These are phyloP conservation scores for Globisporangium polare DNA, from an alignment of 352 stramenopile genomes.

Conservation along the genomic window DNA sequence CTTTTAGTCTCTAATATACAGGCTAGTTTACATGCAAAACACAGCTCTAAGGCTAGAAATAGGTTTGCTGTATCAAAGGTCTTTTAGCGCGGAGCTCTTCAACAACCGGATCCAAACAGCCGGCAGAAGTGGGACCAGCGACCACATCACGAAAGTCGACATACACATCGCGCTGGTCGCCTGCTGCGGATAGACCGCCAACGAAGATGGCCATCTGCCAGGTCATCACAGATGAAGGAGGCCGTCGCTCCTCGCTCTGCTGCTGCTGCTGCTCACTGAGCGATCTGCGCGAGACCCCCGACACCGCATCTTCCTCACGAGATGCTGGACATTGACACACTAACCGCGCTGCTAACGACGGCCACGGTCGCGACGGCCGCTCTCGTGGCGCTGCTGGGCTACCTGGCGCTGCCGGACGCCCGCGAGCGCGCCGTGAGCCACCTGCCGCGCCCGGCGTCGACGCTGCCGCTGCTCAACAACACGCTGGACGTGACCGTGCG, in stretches of 20 bases:
- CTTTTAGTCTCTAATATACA: no score
- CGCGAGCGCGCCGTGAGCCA: slow-evolving; percentile 6
- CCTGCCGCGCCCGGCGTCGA: slow-evolving; percentile 15
- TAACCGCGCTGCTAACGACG: background rate
- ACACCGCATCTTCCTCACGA: no score
- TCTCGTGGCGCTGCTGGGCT: slow-evolving; percentile 4
- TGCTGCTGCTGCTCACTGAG: background rate
- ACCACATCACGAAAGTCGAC: background rate
- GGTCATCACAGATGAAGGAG: no score
- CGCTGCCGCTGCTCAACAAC: slow-evolving; percentile 35
- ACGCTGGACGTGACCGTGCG: slow-evolving; percentile 32
- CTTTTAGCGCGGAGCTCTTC: no score
- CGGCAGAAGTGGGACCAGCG: background rate
- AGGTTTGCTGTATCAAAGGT: no score
- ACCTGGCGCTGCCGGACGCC: slow-evolving; percentile 16
- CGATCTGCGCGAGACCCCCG: background rate
- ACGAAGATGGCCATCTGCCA: background rate
- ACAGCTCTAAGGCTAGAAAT: no score
- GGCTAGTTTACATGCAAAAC: no score
- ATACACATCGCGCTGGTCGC: slow-evolving; percentile 1
- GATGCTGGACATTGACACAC: slow-evolving; percentile 6
- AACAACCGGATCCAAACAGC: no score
- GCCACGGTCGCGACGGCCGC: background rate
- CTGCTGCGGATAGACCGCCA: background rate
- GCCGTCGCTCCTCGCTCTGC: no score